Evolutionary conservation across 257 asterid species (phyloP).

Genomic region (Solanum appendiculatum): DNA sequence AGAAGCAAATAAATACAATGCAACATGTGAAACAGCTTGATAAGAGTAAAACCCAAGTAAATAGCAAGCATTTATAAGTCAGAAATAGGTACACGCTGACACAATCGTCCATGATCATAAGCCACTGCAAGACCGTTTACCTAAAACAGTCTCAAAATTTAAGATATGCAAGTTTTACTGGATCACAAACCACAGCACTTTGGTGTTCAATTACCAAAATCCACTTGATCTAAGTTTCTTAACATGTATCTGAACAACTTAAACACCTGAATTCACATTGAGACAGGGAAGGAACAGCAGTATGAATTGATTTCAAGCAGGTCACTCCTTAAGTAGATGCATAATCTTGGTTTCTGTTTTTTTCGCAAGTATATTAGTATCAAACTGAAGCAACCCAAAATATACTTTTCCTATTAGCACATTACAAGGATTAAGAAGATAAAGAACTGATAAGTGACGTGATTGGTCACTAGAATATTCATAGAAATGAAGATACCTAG

Average conservation of each 20-base stretch:
- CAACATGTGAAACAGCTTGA: background rate
- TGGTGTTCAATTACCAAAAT: background rate
- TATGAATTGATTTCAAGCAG: background rate
- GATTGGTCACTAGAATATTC: background rate
- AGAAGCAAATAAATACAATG: background rate
- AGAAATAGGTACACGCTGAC: background rate
- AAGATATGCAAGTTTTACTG: background rate
- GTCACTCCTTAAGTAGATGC: background rate
- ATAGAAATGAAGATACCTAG: constrained; percentile 39
- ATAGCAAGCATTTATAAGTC: background rate
- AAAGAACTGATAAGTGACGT: background rate
- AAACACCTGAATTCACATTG: background rate
- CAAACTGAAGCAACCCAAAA: background rate
- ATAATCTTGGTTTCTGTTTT: background rate
- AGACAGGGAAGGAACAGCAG: background rate
- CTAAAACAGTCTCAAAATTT: background rate
- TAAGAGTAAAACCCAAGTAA: background rate
- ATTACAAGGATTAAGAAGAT: background rate
- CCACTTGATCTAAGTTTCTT: background rate
- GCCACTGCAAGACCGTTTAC: background rate
- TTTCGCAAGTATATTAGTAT: background rate
- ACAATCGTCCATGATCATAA: background rate
- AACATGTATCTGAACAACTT: background rate
- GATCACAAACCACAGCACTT: background rate
- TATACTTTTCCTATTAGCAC: background rate